Evolutionary conservation across 2,329 filamentous ascomycete species (phyloP).

Genomic region (Chrysoporthe austroafricana): DNA sequence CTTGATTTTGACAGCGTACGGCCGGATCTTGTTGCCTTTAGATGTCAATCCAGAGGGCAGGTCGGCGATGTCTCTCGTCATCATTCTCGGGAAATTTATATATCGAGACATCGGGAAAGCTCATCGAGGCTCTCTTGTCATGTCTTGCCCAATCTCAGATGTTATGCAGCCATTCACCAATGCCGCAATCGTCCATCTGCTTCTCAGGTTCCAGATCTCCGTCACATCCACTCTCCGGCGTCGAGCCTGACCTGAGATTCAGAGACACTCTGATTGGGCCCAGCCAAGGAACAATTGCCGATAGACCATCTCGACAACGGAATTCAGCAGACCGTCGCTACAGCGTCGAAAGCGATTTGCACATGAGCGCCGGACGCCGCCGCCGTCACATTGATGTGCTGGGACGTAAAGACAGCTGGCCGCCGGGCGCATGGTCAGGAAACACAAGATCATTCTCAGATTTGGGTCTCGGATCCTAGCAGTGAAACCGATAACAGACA

Average conservation of each 20-base stretch:
- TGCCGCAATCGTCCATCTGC: background rate
- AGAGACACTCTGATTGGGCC: conserved; percentile 9
- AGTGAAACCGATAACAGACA: background rate
- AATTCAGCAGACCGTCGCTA: conserved; percentile 6
- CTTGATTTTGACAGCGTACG: background rate
- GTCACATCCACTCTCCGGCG: background rate
- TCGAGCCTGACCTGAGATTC: conserved; percentile 1
- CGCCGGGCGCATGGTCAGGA: conserved; percentile 18
- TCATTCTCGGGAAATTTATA: background rate
- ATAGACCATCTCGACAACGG: conserved; percentile 11
- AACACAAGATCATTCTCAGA: conserved; percentile 21
- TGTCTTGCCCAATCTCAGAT: no score
- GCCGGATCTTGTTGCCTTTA: background rate
- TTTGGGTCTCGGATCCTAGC: conserved; percentile 25
- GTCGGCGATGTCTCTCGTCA: background rate
- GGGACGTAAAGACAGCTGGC: conserved; percentile 13
- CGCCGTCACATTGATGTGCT: background rate
- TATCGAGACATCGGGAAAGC: no score
- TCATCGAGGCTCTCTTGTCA: no score
- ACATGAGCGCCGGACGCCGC: conserved; percentile 7
- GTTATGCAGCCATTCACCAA: background rate
- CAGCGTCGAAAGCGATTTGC: conserved; percentile 12
- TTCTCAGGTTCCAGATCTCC: background rate
- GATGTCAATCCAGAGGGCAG: background rate
- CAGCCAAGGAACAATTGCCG: conserved; percentile 3